These are phyloP conservation scores for Mayamaea pseudoterrestris DNA, from an alignment of 108 stramenopile genomes.

Conservation along the genomic window DNA sequence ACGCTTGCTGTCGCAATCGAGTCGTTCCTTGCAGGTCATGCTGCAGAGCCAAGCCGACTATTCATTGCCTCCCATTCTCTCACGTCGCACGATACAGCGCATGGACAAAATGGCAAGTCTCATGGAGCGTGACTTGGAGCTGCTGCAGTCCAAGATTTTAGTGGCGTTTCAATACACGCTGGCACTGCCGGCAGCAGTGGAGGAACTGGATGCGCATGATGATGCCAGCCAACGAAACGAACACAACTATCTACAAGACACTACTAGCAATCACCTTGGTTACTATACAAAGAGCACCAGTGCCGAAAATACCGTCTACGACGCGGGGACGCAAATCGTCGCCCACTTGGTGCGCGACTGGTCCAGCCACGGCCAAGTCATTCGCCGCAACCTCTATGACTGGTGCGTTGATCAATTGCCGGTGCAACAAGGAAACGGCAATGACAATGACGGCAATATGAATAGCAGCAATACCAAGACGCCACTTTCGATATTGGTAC, in stretches of 20 bases:
- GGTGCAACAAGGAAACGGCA: conserved; percentile 6
- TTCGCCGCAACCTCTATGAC: conserved; percentile 33
- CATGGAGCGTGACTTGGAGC: conserved; percentile 22
- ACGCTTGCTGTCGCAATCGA: conserved; percentile 14
- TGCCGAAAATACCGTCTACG: conserved; percentile 27
- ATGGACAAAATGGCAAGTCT: conserved; percentile 13
- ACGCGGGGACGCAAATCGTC: conserved; percentile 45
- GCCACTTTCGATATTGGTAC: conserved; percentile 32
- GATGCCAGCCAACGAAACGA: conserved; percentile 1
- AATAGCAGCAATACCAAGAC: neutral
- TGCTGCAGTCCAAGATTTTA: conserved; percentile 8
- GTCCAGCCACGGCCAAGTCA: conserved; percentile 27
- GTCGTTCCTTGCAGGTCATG: conserved; percentile 20
- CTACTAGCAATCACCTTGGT: conserved; percentile 4
- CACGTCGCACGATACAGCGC: conserved; percentile 9
- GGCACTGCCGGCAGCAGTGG: conserved; percentile 6
- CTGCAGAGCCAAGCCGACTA: conserved; percentile 6
- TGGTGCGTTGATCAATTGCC: conserved; percentile 51
- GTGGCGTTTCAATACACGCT: conserved; percentile 10
- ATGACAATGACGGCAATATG: neutral
- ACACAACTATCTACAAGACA: neutral
- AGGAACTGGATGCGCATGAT: no score
- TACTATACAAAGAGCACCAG: neutral
- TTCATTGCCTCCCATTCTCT: neutral
- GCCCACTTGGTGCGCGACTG: conserved; percentile 74